These are phyloP conservation scores for Cryptosporidium muris DNA, from an alignment of 169 alveolate species.

Conservation along the genomic window DNA sequence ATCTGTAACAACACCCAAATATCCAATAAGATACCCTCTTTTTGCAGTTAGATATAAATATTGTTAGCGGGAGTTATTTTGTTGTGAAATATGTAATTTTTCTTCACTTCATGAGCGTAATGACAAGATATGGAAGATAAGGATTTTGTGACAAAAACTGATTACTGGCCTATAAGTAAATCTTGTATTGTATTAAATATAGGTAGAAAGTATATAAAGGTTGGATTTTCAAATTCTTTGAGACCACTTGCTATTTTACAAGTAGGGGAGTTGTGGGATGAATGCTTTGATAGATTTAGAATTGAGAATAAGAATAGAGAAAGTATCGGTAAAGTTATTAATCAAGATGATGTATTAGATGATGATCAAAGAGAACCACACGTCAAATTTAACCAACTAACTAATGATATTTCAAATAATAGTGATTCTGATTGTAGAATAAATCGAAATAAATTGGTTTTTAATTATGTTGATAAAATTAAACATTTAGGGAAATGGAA, in stretches of 20 bases:
- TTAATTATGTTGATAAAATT: constrained; percentile 16
- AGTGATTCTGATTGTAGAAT: neutral
- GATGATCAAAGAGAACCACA: too few relatives aligned
- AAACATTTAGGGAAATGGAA: constrained; percentile 31
- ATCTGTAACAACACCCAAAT: too few relatives aligned
- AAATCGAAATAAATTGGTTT: neutral
- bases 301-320: neutral
- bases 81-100: too few relatives aligned
- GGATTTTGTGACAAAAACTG: neutral
- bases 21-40: too few relatives aligned
- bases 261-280: constrained; percentile 8
- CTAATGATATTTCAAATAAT: too few relatives aligned
- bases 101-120: too few relatives aligned
- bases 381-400: too few relatives aligned
- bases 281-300: constrained; percentile 40
- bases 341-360: too few relatives aligned
- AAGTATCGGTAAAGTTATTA: too few relatives aligned
- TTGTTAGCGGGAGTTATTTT: too few relatives aligned
- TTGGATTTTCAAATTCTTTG: constrained; percentile 42
- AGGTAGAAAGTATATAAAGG: constrained; percentile 60
- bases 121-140: too few relatives aligned
- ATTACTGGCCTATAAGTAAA: neutral
- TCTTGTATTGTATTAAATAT: constrained; percentile 14
- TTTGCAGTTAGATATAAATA: too few relatives aligned
- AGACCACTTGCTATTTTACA: constrained; percentile 53